A percentile compares a stretch with the other conserved stretches of the same genome.
phyloP scores from a whole-genome alignment of 805 yeast genomes.

The Saccharomyces jurei region DNA sequence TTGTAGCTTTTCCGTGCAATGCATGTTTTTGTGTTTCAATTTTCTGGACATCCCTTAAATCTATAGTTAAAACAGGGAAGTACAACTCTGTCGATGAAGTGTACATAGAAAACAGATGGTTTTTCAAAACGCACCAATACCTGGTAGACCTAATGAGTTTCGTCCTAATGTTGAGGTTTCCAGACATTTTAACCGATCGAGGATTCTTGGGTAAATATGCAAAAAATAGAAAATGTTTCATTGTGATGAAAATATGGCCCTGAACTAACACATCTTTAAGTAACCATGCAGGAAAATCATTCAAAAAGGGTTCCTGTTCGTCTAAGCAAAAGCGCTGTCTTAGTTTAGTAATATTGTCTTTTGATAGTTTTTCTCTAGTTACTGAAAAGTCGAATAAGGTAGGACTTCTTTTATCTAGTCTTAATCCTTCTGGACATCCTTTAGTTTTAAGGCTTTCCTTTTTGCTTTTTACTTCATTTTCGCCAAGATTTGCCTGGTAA shows the following conservation, averaged over 20 bases:
- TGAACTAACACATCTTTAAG: slow-evolving; percentile 74
- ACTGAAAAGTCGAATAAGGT: slow-evolving; percentile 19
- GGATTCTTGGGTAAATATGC: slow-evolving; percentile 62
- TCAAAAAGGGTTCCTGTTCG: slow-evolving; percentile 47
- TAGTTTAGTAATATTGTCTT: neutral
- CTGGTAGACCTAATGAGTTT: slow-evolving; percentile 30
- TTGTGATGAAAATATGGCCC: slow-evolving; percentile 75
- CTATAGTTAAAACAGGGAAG: slow-evolving; percentile 72
- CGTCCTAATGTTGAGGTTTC: slow-evolving; percentile 41
- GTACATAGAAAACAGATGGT: slow-evolving; percentile 61
- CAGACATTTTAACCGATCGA: slow-evolving; percentile 36
- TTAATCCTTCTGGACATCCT: neutral
- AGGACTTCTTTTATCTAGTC: slow-evolving; percentile 7
- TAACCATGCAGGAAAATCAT: slow-evolving; percentile 73
- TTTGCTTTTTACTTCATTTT: neutral
- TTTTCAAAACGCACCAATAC: slow-evolving; percentile 74
- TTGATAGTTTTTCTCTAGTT: slow-evolving; percentile 1
- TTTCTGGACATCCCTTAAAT: slow-evolving; percentile 52
- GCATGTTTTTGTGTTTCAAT: slow-evolving; percentile 40
- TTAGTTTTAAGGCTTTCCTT: neutral
- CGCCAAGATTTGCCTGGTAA: neutral
- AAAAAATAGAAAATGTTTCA: slow-evolving; percentile 56
- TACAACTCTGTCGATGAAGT: slow-evolving; percentile 69
- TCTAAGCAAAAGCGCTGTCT: slow-evolving; percentile 34
- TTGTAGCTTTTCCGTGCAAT: slow-evolving; percentile 11